Base-by-base conservation (phyloP, 73 alveolate genomes). In the Halteria grandinella region DNA sequence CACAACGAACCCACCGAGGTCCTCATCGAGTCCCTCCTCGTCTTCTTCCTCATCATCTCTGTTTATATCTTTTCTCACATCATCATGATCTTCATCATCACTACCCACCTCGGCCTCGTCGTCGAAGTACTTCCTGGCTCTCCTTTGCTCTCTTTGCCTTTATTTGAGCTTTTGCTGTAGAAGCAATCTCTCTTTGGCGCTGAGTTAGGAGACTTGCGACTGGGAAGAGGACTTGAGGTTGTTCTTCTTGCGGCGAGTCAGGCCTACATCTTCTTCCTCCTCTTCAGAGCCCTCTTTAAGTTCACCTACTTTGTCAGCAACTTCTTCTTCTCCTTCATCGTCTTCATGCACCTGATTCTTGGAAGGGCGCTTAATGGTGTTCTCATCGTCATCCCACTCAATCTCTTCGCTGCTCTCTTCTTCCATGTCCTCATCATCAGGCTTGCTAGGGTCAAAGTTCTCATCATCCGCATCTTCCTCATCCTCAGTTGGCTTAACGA, bases 21-120 rank as follows among this genome's bases (percentile, higher is more conserved):
- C 74, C 37, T 54, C 71, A 49, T 73, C 75, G 10, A 54, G 41
- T 24, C 53, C 55, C 14, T 53, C 71, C 14, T 48, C 29, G 24
- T 23, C 12, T 34, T 79, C 89, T 18, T 79, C 89, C 23, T 31
- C 81, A 36, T 79, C 89, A 27, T 66, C 31, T 20, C 48, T 25
- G 33, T 79, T 44, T 27, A 79, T 79, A n/a, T 25, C 33, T 41
- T 66, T 79, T 34, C 79, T 47, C 1, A 31, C 28, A 20, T 66
- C 89, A 40, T 79, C 89, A 40, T 79, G 63, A 20, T 64, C 82
- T 34, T 79, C 89, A 27, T 79, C 63, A 40, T 79, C 89, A 25
- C 78, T 50, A 0, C 89, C 89, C 18, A 79, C 20, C 70, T 79
- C 89, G 14, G 89, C 89, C 43, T 79, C 89, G 7, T 64, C 57